These are phyloP conservation scores for Hypoxylon intermedium DNA, from an alignment of 495 filamentous ascomycete genomes.

Conservation along the genomic window DNA sequence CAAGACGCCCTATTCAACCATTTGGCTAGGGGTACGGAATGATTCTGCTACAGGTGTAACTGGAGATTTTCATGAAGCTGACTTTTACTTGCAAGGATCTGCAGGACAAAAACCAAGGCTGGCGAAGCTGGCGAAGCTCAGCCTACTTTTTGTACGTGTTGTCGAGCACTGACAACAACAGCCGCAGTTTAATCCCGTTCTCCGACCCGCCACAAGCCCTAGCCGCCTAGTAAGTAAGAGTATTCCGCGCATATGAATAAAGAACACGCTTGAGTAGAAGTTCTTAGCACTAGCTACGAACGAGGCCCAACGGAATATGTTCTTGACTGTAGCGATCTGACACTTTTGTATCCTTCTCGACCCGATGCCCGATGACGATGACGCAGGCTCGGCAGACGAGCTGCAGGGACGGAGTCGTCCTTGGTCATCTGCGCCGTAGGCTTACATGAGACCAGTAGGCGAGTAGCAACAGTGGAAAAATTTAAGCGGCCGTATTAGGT, in stretches of 20 bases:
- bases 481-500: no score
- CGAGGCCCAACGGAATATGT: not conserved
- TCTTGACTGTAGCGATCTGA: not conserved
- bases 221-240: not conserved
- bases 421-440: conserved; percentile 9
- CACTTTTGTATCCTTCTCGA: conserved; percentile 4
- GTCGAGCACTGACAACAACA: not conserved
- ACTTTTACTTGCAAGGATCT: not conserved
- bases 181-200: not conserved
- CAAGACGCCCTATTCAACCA: not conserved
- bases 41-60: not conserved
- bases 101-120: conserved; percentile 2
- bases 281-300: not conserved
- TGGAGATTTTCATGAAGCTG: not conserved
- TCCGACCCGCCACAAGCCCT: not conserved
- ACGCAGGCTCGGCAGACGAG: conserved; percentile 24
- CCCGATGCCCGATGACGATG: conserved; percentile 26
- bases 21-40: not conserved
- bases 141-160: not conserved
- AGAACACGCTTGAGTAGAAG: no score
- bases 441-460: conserved; percentile 22
- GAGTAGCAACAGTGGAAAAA: no score
- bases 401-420: conserved; percentile 17
- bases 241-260: not conserved
- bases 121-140: conserved; percentile 14